Evolutionary conservation across 108 stramenopile species (phyloP).

Genomic region (Cylindrotheca fusiformis): DNA sequence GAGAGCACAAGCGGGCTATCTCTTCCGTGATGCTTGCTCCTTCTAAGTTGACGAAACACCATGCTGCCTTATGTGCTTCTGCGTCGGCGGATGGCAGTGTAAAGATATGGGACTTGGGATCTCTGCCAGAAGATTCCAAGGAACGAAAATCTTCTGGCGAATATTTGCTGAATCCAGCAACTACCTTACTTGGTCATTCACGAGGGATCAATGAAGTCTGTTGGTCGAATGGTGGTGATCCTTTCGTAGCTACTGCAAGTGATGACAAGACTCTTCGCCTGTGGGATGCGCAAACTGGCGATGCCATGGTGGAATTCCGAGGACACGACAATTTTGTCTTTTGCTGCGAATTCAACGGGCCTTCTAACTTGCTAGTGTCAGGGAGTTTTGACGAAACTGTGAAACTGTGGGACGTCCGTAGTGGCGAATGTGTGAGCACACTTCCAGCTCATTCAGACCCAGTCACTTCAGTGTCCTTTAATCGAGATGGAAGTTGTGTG

Average conservation of each 20-base stretch:
- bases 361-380: slow-evolving; percentile 71
- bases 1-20: slow-evolving; percentile 83
- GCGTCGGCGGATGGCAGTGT: slow-evolving; percentile 77
- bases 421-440: slow-evolving; percentile 87
- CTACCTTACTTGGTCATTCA: slow-evolving; percentile 59
- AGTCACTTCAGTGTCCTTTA: slow-evolving; percentile 89
- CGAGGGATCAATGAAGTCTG: slow-evolving; percentile 85
- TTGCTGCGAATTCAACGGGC: slow-evolving; percentile 74
- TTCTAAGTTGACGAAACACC: slow-evolving; percentile 26
- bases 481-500: slow-evolving; percentile 85
- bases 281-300: slow-evolving; percentile 82
- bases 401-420: slow-evolving; percentile 93
- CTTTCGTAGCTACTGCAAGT: slow-evolving; percentile 83
- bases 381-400: slow-evolving; percentile 95
- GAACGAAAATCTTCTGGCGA: slow-evolving; percentile 3
- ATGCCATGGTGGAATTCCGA: slow-evolving; percentile 81
- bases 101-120: slow-evolving; percentile 70
- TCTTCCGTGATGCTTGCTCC: slow-evolving; percentile 74
- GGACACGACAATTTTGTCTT: slow-evolving; percentile 94
- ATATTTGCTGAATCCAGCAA: slow-evolving; percentile 25
- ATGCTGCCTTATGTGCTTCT: slow-evolving; percentile 56
- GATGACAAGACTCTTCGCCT: slow-evolving; percentile 91
- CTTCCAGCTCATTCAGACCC: slow-evolving; percentile 95
- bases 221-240: slow-evolving; percentile 60
- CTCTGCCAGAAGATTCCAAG: background rate